Percentiles rank a stretch among this genome's conserved stretches.
Conservation (phyloP, 345 rosid species). For the Brassica rapa region DNA sequence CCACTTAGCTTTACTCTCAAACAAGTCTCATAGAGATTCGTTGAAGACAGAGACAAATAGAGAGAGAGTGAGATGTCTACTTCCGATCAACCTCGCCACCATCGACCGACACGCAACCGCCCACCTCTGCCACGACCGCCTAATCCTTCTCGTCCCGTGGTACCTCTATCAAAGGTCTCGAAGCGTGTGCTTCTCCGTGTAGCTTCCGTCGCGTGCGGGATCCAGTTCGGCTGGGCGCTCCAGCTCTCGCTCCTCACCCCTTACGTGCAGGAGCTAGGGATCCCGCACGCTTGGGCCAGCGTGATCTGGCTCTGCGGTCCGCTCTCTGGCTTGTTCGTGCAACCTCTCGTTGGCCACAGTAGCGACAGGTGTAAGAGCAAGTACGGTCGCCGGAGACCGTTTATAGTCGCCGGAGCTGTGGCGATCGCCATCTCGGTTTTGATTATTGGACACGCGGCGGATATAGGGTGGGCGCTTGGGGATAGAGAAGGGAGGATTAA, state of each 20-base stretch:
- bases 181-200: conserved; percentile 76
- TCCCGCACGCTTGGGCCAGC: conserved; percentile 89
- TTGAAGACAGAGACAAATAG: background rate
- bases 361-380: conserved; percentile 86
- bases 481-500: conserved; percentile 50
- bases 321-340: conserved; percentile 84
- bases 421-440: conserved; percentile 64
- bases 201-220: conserved; percentile 89
- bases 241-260: conserved; percentile 95
- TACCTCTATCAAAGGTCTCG: conserved; percentile 45
- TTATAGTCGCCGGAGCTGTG: conserved; percentile 62
- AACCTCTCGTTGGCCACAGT: conserved; percentile 87
- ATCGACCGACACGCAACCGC: conserved; percentile 38
- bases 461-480: conserved; percentile 85
- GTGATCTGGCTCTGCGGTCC: conserved; percentile 98
- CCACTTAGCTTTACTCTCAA: conserved; percentile 23
- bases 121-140: conserved; percentile 21
- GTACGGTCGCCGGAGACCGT: conserved; percentile 93
- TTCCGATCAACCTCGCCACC: conserved; percentile 42
- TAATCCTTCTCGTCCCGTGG: conserved; percentile 37
- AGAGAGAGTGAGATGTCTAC: conserved; percentile 17
- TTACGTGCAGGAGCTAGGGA: conserved; percentile 95
- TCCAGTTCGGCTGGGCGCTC: conserved; percentile 97
- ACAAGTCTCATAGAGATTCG: background rate
- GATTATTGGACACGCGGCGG: conserved; percentile 81